These are phyloP conservation scores for Myxozyma melibiosi DNA, from an alignment of 805 yeast genomes.

Conservation along the genomic window DNA sequence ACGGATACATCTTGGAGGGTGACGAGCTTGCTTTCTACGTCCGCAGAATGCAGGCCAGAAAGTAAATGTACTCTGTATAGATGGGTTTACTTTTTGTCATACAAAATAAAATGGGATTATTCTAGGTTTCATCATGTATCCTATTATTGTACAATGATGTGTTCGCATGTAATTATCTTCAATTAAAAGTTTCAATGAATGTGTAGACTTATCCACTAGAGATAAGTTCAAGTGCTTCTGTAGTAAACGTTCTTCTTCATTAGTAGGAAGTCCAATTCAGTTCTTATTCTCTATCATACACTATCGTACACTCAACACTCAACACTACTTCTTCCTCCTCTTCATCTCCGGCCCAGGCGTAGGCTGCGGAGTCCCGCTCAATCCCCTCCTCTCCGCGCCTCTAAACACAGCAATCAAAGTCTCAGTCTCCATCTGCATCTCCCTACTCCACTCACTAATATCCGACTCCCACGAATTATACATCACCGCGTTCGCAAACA, in stretches of 20 bases:
- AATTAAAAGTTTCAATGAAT: constrained; percentile 21
- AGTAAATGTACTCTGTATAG: constrained; percentile 58
- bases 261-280: no score
- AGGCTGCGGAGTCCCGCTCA: constrained; percentile 10
- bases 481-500: constrained; percentile 87
- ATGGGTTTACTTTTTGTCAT: not conserved
- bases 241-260: no score
- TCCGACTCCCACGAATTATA: constrained; percentile 69
- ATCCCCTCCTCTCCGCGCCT: constrained; percentile 47
- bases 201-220: not conserved
- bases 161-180: constrained; percentile 32
- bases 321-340: constrained; percentile 21
- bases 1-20: constrained; percentile 99
- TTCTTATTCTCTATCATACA: not conserved
- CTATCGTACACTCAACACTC: not conserved
- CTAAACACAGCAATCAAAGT: constrained; percentile 54
- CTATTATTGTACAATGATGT: constrained; percentile 20
- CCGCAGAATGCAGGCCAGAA: constrained; percentile 99
- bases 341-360: constrained; percentile 15
- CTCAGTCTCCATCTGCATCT: constrained; percentile 70
- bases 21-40: constrained; percentile 99
- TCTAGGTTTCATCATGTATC: constrained; percentile 16
- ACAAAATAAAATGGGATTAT: constrained; percentile 1
- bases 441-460: constrained; percentile 61
- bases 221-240: no score